These are phyloP conservation scores for Melastoma malabathricum DNA, from an alignment of 345 rosid genomes.

Conservation along the genomic window DNA sequence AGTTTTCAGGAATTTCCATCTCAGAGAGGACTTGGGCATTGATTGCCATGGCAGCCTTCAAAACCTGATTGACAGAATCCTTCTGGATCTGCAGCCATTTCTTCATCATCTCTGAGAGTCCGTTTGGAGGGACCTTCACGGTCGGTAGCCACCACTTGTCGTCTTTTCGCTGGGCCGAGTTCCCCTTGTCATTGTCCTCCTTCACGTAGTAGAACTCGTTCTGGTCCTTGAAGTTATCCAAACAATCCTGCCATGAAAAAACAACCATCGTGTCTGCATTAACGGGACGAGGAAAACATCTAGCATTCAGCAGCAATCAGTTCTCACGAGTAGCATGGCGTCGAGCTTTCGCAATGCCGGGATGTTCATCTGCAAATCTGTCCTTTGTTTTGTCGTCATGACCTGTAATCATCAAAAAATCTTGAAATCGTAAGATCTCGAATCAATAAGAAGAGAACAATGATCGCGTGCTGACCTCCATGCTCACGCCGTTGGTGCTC, in stretches of 20 bases:
- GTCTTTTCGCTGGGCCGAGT: slow-evolving; percentile 42
- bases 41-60: slow-evolving; percentile 94
- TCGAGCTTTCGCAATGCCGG: slow-evolving; percentile 93
- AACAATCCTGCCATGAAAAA: slow-evolving; percentile 38
- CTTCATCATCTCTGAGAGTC: slow-evolving; percentile 52
- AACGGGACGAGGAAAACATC: background rate
- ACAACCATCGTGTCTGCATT: background rate
- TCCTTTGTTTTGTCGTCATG: slow-evolving; percentile 71
- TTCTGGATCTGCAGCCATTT: slow-evolving; percentile 71
- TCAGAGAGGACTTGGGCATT: slow-evolving; percentile 77
- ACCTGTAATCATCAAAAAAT: slow-evolving; percentile 25
- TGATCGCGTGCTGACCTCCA: slow-evolving; percentile 29
- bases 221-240: slow-evolving; percentile 68
- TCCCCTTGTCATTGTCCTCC: slow-evolving; percentile 54
- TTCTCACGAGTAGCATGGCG: slow-evolving; percentile 78
- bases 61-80: slow-evolving; percentile 80
- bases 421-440: background rate
- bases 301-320: background rate
- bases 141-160: slow-evolving; percentile 95
- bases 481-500: slow-evolving; percentile 17
- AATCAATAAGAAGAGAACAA: background rate
- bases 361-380: slow-evolving; percentile 82
- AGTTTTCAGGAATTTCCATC: slow-evolving; percentile 81
- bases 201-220: slow-evolving; percentile 52
- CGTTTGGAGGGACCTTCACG: slow-evolving; percentile 57